Percentiles rank a stretch among this genome's conserved stretches.
Conservation (phyloP, 2,329 filamentous ascomycete species). For the Phyllosticta citribraziliensis region DNA sequence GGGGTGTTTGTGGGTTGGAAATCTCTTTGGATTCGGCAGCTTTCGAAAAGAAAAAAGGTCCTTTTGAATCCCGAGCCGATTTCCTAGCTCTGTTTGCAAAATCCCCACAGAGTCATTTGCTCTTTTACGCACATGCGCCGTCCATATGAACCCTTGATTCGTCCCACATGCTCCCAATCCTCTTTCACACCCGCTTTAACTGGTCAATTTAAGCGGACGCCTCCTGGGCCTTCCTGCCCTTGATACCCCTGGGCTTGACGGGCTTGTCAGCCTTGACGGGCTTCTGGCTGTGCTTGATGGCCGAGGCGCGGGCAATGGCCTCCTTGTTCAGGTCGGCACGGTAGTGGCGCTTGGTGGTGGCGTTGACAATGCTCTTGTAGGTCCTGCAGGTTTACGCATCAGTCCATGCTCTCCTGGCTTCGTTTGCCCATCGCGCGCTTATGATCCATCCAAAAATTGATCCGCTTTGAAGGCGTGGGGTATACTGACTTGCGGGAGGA, state of each 20-base stretch:
- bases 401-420: not conserved
- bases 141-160: not conserved
- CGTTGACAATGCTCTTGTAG: constrained; percentile 80
- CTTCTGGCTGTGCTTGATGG: constrained; percentile 70
- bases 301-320: constrained; percentile 79
- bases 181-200: not conserved
- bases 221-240: constrained; percentile 58
- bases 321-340: constrained; percentile 43
- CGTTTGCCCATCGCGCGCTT: not conserved
- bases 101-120: not conserved
- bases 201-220: constrained; percentile 12
- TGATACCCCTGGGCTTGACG: constrained; percentile 67
- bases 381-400: constrained; percentile 45
- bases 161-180: not conserved
- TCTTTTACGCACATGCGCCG: not conserved
- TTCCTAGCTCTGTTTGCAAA: not conserved
- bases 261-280: constrained; percentile 65
- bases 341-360: constrained; percentile 77
- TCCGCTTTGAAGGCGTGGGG: not conserved
- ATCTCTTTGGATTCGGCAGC: not conserved
- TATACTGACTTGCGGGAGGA: constrained; percentile 66
- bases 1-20: not conserved
- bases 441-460: not conserved
- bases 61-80: not conserved
- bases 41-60: not conserved